Evolutionary conservation across 352 stramenopile species (phyloP).

Genomic region (Phytophthora rubi): DNA sequence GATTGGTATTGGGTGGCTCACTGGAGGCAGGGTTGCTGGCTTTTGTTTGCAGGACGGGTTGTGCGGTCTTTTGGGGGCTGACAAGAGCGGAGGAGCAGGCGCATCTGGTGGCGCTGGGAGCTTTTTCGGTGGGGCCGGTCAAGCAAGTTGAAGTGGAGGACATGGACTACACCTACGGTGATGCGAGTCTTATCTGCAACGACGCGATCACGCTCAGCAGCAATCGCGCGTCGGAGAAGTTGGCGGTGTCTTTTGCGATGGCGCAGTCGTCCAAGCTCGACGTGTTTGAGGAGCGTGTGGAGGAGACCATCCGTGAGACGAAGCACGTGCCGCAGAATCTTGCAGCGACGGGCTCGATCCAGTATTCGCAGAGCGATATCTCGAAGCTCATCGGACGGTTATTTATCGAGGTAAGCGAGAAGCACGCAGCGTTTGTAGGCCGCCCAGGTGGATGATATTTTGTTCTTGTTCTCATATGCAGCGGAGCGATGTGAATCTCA

Average conservation of each 20-base stretch:
- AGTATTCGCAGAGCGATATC: slow-evolving; percentile 92
- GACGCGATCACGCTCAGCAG: slow-evolving; percentile 88
- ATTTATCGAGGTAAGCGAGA: slow-evolving; percentile 77
- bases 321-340: slow-evolving; percentile 92
- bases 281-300: slow-evolving; percentile 92
- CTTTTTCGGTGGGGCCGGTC: slow-evolving; percentile 72
- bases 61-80: slow-evolving; percentile 91
- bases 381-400: slow-evolving; percentile 92
- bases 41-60: slow-evolving; percentile 61
- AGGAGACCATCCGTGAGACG: slow-evolving; percentile 88
- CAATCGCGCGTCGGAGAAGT: slow-evolving; percentile 86
- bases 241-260: slow-evolving; percentile 94
- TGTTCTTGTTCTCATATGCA: slow-evolving; percentile 40
- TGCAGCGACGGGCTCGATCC: slow-evolving; percentile 87
- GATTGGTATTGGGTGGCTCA: not conserved
- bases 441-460: not conserved
- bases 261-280: slow-evolving; percentile 94
- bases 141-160: slow-evolving; percentile 90
- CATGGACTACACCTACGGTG: slow-evolving; percentile 90
- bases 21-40: slow-evolving; percentile 2
- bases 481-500: slow-evolving; percentile 93
- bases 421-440: not conserved
- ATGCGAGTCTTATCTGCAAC: slow-evolving; percentile 72
- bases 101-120: slow-evolving; percentile 63
- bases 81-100: slow-evolving; percentile 80